These are phyloP conservation scores for Cinnamomum chago DNA, from an alignment of 164 flowering plant species.

Conservation along the genomic window DNA sequence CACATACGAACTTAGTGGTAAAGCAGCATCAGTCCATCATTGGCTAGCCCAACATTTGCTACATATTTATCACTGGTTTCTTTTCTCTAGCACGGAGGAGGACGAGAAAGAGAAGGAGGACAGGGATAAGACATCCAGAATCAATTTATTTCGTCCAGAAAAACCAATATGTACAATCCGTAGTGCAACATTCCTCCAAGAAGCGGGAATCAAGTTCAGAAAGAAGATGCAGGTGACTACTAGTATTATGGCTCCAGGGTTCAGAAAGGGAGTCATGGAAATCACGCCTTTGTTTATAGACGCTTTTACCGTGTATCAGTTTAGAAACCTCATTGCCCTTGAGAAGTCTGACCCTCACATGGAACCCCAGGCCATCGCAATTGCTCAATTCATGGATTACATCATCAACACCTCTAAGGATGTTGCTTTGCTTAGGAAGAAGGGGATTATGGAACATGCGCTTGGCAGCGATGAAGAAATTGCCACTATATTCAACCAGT, in stretches of 20 bases:
- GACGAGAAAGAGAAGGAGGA: too few relatives aligned
- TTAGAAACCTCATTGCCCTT: constrained; percentile 29
- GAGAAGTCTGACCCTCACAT: constrained; percentile 6
- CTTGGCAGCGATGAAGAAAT: constrained; percentile 5
- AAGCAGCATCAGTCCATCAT: too few relatives aligned
- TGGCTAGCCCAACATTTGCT: too few relatives aligned
- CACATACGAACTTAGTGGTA: neutral
- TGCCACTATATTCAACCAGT: neutral
- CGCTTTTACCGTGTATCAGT: constrained; percentile 11
- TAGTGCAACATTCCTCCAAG: neutral
- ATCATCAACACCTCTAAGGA: neutral
- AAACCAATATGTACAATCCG: neutral
- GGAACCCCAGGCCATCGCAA: neutral
- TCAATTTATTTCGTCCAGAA: neutral
- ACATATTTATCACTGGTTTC: neutral
- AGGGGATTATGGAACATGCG: neutral
- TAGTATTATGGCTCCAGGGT: constrained; percentile 23
- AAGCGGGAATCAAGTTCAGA: neutral
- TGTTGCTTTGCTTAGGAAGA: neutral
- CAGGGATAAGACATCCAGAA: too few relatives aligned
- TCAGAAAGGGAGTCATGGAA: constrained; percentile 21
- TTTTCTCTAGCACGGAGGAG: too few relatives aligned
- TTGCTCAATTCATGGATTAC: neutral
- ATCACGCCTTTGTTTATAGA: constrained; percentile 24
- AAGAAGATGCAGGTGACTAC: neutral